Conservation (phyloP, 495 filamentous ascomycete species). For the Penicillium soppii region DNA sequence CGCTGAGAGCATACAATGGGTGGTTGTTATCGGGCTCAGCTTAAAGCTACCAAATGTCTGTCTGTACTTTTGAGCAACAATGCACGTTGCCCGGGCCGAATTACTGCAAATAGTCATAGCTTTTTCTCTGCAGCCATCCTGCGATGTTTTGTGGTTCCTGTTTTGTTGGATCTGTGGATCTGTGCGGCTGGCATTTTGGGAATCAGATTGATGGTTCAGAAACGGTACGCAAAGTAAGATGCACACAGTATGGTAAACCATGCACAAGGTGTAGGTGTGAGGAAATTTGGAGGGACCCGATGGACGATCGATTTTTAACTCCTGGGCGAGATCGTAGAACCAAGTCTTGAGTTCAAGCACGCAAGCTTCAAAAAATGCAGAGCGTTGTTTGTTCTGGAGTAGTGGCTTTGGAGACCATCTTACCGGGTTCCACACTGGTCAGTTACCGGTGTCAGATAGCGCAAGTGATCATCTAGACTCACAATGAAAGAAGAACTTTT, state of each 20-base stretch:
- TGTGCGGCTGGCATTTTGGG: neutral
- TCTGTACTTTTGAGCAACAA: constrained; percentile 27
- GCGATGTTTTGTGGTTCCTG: neutral
- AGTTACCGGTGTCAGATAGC: neutral
- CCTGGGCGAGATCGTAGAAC: constrained; percentile 26
- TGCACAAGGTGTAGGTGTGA: constrained; percentile 26
- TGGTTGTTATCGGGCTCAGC: constrained; percentile 28
- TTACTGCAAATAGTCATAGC: constrained; percentile 13
- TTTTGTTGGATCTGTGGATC: neutral
- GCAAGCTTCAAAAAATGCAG: constrained; percentile 25
- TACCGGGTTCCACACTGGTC: neutral
- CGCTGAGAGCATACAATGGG: constrained; percentile 28
- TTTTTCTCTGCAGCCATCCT: constrained; percentile 1
- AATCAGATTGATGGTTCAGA: neutral
- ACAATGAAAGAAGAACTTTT: constrained; percentile 29
- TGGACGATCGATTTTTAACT: constrained; percentile 18
- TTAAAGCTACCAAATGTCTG: constrained; percentile 30
- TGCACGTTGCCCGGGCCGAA: constrained; percentile 20
- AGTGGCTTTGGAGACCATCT: constrained; percentile 32
- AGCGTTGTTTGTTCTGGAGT: constrained; percentile 13
- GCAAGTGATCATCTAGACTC: neutral
- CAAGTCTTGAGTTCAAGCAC: constrained; percentile 29
- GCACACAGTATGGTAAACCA: constrained; percentile 29
- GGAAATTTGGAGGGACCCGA: constrained; percentile 18
- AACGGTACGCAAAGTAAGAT: constrained; percentile 28